Evolutionary conservation across 2,329 filamentous ascomycete genomes (phyloP).

Genomic region (Atkinsonella hypoxylon): DNA sequence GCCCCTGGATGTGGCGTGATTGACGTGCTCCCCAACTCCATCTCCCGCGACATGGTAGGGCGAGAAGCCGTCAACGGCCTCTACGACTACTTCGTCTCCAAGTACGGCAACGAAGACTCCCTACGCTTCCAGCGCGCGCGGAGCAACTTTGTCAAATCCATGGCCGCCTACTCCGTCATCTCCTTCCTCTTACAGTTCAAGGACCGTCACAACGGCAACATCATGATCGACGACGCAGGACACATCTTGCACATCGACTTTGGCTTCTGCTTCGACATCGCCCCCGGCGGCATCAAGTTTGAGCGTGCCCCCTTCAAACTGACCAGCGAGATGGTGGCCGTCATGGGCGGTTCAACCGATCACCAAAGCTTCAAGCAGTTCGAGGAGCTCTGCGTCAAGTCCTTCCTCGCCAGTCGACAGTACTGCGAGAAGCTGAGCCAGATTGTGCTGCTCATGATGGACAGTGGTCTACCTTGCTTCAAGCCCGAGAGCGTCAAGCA

Average conservation of each 20-base stretch:
- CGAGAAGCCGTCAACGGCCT: slow-evolving; percentile 95
- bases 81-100: slow-evolving; percentile 95
- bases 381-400: slow-evolving; percentile 90
- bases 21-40: slow-evolving; percentile 93
- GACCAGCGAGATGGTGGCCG: slow-evolving; percentile 94
- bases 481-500: slow-evolving; percentile 90
- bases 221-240: slow-evolving; percentile 96
- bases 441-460: slow-evolving; percentile 89
- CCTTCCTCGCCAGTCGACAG: slow-evolving; percentile 78
- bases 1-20: slow-evolving; percentile 97
- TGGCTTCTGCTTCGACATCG: slow-evolving; percentile 98
- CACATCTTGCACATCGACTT: slow-evolving; percentile 99
- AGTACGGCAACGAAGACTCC: slow-evolving; percentile 93
- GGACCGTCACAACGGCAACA: slow-evolving; percentile 97
- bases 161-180: slow-evolving; percentile 97
- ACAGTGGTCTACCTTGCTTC: slow-evolving; percentile 92
- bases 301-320: slow-evolving; percentile 98
- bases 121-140: slow-evolving; percentile 90
- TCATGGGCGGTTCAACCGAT: slow-evolving; percentile 82
- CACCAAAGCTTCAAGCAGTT: slow-evolving; percentile 92
- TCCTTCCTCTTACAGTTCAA: slow-evolving; percentile 98
- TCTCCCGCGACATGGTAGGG: slow-evolving; percentile 96
- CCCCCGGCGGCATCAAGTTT: slow-evolving; percentile 91
- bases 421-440: slow-evolving; percentile 83
- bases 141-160: slow-evolving; percentile 96